A percentile compares a stretch with the other conserved stretches of the same genome.
phyloP scores from a whole-genome alignment of 2,329 filamentous ascomycete genomes.

The Pseudogymnoascus sp. region DNA sequence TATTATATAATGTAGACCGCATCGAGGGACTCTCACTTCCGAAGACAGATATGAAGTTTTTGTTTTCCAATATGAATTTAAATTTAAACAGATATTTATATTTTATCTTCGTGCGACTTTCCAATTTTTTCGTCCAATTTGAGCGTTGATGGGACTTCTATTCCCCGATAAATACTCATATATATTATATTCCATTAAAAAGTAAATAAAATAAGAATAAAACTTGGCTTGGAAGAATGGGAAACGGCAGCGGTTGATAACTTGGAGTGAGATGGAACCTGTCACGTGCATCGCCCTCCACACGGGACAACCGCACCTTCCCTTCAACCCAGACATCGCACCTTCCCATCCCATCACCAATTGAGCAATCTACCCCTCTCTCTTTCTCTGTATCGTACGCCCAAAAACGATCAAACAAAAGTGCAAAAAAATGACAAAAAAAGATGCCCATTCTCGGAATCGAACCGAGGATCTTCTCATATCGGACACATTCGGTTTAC shows the following conservation, averaged over 20 bases:
- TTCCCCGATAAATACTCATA: too few relatives aligned
- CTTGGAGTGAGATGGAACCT: neutral
- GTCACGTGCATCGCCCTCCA: neutral
- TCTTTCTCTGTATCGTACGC: neutral
- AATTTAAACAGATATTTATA: too few relatives aligned
- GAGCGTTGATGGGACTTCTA: too few relatives aligned
- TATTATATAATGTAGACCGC: too few relatives aligned
- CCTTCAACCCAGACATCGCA: neutral
- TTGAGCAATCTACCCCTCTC: neutral
- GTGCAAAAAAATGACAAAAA: neutral
- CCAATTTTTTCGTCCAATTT: too few relatives aligned
- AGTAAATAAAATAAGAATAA: neutral
- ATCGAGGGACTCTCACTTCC: too few relatives aligned
- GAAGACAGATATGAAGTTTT: too few relatives aligned
- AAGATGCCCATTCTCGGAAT: constrained; percentile 17
- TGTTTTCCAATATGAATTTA: too few relatives aligned
- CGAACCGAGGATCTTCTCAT: constrained; percentile 20
- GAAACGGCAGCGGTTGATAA: neutral
- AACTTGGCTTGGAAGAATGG: too few relatives aligned
- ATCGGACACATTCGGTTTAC: constrained; percentile 7
- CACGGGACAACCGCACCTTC: neutral
- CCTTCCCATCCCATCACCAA: neutral
- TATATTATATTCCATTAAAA: too few relatives aligned
- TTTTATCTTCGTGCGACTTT: too few relatives aligned
- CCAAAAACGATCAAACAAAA: neutral